These are phyloP conservation scores for Brassica nigra DNA, from an alignment of 345 rosid species.

Conservation along the genomic window DNA sequence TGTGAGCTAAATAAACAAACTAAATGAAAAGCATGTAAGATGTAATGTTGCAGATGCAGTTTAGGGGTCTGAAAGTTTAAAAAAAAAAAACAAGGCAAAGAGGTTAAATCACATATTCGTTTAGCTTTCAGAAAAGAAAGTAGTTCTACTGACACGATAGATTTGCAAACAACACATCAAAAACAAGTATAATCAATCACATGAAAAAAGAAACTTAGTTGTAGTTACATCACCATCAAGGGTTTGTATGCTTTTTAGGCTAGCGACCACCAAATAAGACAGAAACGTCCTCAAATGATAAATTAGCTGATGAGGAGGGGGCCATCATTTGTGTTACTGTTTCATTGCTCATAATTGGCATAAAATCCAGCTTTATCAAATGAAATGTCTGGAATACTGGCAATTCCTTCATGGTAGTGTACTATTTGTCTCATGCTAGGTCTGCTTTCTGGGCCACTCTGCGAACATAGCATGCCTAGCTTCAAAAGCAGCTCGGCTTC, in stretches of 20 bases:
- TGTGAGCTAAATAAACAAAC: no score
- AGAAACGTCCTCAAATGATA: not conserved
- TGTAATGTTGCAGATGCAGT: no score
- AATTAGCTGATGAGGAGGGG: conserved; percentile 30
- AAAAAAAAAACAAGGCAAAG: no score
- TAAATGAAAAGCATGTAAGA: no score
- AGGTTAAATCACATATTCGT: no score
- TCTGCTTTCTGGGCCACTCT: conserved; percentile 29
- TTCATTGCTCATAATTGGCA: conserved; percentile 25
- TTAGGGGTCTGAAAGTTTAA: no score
- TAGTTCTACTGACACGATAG: no score
- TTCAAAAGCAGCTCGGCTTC: conserved; percentile 39
- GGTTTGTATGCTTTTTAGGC: not conserved
- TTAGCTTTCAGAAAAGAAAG: no score
- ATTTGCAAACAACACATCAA: no score
- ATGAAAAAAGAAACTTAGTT: not conserved
- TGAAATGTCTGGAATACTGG: not conserved
- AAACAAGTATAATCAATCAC: no score
- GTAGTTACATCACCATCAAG: not conserved
- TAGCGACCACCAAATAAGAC: no score
- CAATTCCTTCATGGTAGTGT: conserved; percentile 40
- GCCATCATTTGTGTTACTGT: conserved; percentile 23
- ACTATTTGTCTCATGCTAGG: conserved; percentile 40
- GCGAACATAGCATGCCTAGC: conserved; percentile 48
- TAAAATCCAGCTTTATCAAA: not conserved